phyloP scores from a whole-genome alignment of 2,329 filamentous ascomycete genomes.

The Cladosporium sp. region DNA sequence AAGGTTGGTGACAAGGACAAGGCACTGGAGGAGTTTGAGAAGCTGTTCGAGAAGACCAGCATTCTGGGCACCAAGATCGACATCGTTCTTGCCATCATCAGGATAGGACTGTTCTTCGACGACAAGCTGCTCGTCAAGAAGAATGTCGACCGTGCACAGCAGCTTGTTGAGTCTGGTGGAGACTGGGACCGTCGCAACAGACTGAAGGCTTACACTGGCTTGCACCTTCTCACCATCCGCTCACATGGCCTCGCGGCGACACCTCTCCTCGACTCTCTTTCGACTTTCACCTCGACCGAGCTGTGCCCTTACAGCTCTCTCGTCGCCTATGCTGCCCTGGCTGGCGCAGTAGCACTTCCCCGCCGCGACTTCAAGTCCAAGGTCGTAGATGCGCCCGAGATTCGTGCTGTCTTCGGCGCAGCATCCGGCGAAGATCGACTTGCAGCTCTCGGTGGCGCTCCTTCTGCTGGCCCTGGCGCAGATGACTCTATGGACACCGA shows the following conservation, averaged over 20 bases:
- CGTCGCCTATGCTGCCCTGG: conserved; percentile 92
- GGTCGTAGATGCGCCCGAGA: conserved; percentile 96
- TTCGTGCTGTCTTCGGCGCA: conserved; percentile 86
- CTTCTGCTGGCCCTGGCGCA: conserved; percentile 77
- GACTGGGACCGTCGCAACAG: conserved; percentile 99
- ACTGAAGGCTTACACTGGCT: conserved; percentile 95
- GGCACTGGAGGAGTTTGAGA: conserved; percentile 88
- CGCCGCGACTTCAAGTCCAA: conserved; percentile 98
- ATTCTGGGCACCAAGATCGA: conserved; percentile 97
- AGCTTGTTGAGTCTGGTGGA: conserved; percentile 88
- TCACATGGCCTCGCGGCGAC: conserved; percentile 88
- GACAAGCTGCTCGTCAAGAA: conserved; percentile 92
- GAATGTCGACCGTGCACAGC: conserved; percentile 84
- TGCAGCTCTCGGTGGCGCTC: conserved; percentile 73
- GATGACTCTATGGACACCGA: conserved; percentile 63
- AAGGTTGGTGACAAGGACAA: conserved; percentile 97
- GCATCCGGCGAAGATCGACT: conserved; percentile 80
- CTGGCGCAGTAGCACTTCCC: conserved; percentile 91
- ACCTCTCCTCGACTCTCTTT: conserved; percentile 91
- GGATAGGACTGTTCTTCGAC: conserved; percentile 92
- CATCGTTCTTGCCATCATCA: conserved; percentile 92
- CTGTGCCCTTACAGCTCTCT: conserved; percentile 94
- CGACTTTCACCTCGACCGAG: conserved; percentile 98
- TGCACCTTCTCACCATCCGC: conserved; percentile 88
- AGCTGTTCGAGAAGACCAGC: conserved; percentile 93